Base-by-base conservation (phyloP, 2,329 filamentous ascomycete genomes). In the Exophiala xenobiotica region DNA sequence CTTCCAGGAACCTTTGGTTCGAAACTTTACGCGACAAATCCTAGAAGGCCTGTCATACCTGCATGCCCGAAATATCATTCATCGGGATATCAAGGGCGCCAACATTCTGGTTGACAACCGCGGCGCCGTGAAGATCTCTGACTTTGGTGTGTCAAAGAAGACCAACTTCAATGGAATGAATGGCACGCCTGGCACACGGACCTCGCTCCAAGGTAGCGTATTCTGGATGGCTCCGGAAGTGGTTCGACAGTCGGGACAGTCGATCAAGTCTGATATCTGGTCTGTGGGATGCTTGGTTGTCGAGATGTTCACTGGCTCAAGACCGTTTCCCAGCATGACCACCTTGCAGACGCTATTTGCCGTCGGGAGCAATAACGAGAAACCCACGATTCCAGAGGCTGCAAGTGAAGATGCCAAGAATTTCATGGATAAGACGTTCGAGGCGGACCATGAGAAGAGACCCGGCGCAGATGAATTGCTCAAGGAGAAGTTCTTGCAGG, bases 171-270 rank as follows among this genome's bases (percentile, higher is more conserved):
- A 55, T 43, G 53, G 55, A 38, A 55, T 57, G 38, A 61, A 59
- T 38, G 38, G 53, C 91, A 97, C 75, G 95, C 95, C 89, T 51
- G 99, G 99, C 77, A 76, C 81, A 59, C 76, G 77, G 5, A 78
- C 83, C 8, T 97, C 92, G 1, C 81, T 99, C 3, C 93, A 99
- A 70, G 93, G 93, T 11, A 96, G 90, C 20, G 93, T 99, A 46
- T 99, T 96, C 74, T 99, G 93, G 93, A 99, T 99, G 93, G 93
- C 93, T 0, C 93, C 93, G 6, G 93, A 99, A 74, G 93, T 99
- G 16, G 93, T 99, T 57, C 93, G 93, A 65, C 93, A 97, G 72
- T 97, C 92, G 2, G 91, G 90, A 4, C 96, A 99, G 73, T 97
- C 92, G 4, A 90, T 92, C 73, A 97, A 97, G 74, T 93, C 93